Base-by-base conservation (phyloP, 2,329 filamentous ascomycete species). In the Cercospora zeina region DNA sequence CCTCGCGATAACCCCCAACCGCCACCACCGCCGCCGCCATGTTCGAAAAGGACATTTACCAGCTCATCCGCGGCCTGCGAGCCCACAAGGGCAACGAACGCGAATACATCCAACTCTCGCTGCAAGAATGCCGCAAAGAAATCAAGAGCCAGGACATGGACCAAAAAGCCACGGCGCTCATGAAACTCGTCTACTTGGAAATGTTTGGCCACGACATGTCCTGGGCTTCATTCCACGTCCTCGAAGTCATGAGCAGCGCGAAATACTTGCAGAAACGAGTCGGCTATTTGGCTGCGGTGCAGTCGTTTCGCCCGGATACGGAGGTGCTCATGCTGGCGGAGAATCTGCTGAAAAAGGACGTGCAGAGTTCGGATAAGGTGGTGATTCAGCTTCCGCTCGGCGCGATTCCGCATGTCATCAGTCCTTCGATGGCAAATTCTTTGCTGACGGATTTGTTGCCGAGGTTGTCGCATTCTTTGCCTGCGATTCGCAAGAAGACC, bases 201-300 rank as follows among this genome's bases (percentile, higher is more conserved):
- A 99, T 99, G 95, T 93, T 97, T 70, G 95, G 95, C 13, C 90
- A 97, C 75, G 95, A 97, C 78, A 99, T 99, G 95, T 97, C 93
- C 2, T 99, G 95, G 95, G 95, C 95, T 3, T 93, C 93, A 11
- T 99, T 99, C 79, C 91, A 99, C 76, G 93, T 97, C 57, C 87
- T 99, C 53, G 95, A 99, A 79, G 95, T 99, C 78, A 99, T 99
- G 95, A 96, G 93, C 37, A 96, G 91, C 39, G 83, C 89, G 53
- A 97, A 97, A 75, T 96, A 96, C 76, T 85, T 92, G 69, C 93
- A 97, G 77, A 99, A 99, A 79, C 85, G 93, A 67, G 91, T 97
- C 49, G 95, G 93, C 62, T 99, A 99, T 76, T 82, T 99, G 19
- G 93, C 90, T 13, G 95, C 95, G 8, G 92, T 96, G 31, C 95